Percentiles rank a stretch among this genome's conserved stretches.
Conservation (phyloP, 2,329 filamentous ascomycete species). For the Fusarium albidum region DNA sequence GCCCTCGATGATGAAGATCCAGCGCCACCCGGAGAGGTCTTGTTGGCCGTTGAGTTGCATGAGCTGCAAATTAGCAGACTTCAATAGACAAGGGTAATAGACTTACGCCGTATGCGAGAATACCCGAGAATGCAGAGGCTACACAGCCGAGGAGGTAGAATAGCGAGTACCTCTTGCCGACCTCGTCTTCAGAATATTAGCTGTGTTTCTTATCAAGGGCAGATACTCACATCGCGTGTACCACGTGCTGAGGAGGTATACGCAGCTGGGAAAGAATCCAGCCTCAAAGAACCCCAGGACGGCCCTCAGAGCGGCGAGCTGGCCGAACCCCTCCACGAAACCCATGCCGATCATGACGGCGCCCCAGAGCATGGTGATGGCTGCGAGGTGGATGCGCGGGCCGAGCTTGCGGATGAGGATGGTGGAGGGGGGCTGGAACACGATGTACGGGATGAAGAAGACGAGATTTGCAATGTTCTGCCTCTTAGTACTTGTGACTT, state of each 20-base stretch:
- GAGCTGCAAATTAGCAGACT: no score
- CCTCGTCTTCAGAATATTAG: constrained; percentile 58
- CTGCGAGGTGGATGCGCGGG: constrained; percentile 62
- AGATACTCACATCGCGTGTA: constrained; percentile 66
- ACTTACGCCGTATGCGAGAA: constrained; percentile 73
- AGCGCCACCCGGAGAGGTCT: constrained; percentile 67
- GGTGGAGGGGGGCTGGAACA: constrained; percentile 77
- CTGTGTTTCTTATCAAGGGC: not conserved
- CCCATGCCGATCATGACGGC: constrained; percentile 71
- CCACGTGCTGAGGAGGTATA: constrained; percentile 79
- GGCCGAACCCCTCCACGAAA: constrained; percentile 61
- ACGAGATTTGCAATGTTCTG: constrained; percentile 73
- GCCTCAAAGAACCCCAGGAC: constrained; percentile 72
- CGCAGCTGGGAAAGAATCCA: constrained; percentile 76
- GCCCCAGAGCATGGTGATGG: constrained; percentile 68
- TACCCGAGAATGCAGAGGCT: constrained; percentile 71
- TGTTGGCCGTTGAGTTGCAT: constrained; percentile 69
- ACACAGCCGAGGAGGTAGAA: constrained; percentile 76
- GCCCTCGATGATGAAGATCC: constrained; percentile 71
- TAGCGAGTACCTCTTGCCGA: constrained; percentile 72
- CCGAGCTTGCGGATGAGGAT: constrained; percentile 73
- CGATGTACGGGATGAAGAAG: constrained; percentile 77
- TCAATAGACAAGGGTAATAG: no score
- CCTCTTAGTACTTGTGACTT: constrained; percentile 17
- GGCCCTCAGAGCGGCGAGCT: constrained; percentile 63